Evolutionary conservation across 2,329 filamentous ascomycete species (phyloP).

Genomic region (Phoma herbarum): DNA sequence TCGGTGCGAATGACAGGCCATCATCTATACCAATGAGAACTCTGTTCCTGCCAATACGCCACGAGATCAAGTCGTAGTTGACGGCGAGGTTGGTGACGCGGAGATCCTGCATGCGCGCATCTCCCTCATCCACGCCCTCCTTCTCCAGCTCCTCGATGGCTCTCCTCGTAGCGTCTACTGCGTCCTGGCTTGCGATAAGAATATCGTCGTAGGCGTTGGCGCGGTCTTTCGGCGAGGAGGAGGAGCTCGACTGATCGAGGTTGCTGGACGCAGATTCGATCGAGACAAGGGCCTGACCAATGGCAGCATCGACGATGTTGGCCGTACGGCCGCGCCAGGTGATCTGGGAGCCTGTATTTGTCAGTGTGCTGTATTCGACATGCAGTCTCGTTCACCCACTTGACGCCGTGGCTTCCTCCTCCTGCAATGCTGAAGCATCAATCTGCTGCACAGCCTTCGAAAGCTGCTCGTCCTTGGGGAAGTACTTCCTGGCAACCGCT

Average conservation of each 20-base stretch:
- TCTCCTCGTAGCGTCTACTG: conserved; percentile 89
- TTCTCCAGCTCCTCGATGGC: conserved; percentile 88
- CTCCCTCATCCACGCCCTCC: conserved; percentile 84
- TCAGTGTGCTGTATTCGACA: conserved; percentile 16
- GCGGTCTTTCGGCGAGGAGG: conserved; percentile 67
- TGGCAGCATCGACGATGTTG: conserved; percentile 89
- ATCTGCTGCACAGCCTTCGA: conserved; percentile 74
- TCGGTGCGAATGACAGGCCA: conserved; percentile 68
- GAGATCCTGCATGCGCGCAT: conserved; percentile 87
- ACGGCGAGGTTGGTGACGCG: conserved; percentile 93
- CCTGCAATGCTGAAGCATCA: conserved; percentile 62
- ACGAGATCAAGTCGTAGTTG: conserved; percentile 92
- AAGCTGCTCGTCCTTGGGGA: conserved; percentile 72
- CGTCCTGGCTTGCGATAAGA: conserved; percentile 89
- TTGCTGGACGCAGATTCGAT: conserved; percentile 66
- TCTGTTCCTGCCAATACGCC: conserved; percentile 92
- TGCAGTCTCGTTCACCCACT: conserved; percentile 50
- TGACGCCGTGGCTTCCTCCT: conserved; percentile 60
- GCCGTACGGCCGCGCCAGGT: conserved; percentile 88
- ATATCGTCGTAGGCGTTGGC: conserved; percentile 91
- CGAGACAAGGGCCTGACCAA: conserved; percentile 81
- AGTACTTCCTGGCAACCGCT: conserved; percentile 79
- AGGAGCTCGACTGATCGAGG: conserved; percentile 56
- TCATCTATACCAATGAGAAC: conserved; percentile 86
- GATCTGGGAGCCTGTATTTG: conserved; percentile 65